phyloP scores from a whole-genome alignment of 208 protist species.

The Endotrypanum monterogeii region DNA sequence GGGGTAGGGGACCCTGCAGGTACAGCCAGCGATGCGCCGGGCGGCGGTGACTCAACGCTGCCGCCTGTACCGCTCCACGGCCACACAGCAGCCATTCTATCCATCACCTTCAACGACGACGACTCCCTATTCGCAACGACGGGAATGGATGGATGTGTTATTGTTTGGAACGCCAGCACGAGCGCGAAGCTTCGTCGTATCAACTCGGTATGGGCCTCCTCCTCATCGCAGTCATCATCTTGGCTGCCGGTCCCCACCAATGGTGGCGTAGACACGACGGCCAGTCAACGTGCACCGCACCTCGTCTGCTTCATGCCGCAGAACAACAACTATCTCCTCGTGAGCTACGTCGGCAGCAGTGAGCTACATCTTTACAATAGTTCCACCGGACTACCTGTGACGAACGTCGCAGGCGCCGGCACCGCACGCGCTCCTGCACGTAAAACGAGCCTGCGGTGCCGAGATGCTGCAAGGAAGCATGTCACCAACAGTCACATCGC shows the following conservation, averaged over 20 bases:
- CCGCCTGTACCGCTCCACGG: constrained; percentile 33
- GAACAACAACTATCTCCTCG: constrained; percentile 80
- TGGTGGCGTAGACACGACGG: background rate
- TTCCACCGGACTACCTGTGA: constrained; percentile 64
- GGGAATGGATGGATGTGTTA: constrained; percentile 52
- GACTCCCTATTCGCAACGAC: constrained; percentile 47
- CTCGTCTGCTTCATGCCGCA: constrained; percentile 60
- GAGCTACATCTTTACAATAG: constrained; percentile 63
- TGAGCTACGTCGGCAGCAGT: constrained; percentile 44
- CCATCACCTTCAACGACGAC: constrained; percentile 61
- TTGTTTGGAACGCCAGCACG: constrained; percentile 50
- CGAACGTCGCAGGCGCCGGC: constrained; percentile 24
- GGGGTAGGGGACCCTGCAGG: background rate
- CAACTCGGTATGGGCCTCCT: constrained; percentile 17
- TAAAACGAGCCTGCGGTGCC: background rate
- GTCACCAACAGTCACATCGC: background rate
- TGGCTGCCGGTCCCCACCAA: background rate
- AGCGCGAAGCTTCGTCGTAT: constrained; percentile 61
- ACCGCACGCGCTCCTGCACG: constrained; percentile 1
- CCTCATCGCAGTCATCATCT: constrained; percentile 4
- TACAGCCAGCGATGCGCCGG: background rate
- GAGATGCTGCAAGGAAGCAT: background rate
- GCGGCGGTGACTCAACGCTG: background rate
- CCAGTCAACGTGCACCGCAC: constrained; percentile 23
- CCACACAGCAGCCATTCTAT: constrained; percentile 48